Evolutionary conservation across 495 filamentous ascomycete species (phyloP), one percentile per base, ranked within the genome.

Genomic region (Aspergillus wentii): DNA sequence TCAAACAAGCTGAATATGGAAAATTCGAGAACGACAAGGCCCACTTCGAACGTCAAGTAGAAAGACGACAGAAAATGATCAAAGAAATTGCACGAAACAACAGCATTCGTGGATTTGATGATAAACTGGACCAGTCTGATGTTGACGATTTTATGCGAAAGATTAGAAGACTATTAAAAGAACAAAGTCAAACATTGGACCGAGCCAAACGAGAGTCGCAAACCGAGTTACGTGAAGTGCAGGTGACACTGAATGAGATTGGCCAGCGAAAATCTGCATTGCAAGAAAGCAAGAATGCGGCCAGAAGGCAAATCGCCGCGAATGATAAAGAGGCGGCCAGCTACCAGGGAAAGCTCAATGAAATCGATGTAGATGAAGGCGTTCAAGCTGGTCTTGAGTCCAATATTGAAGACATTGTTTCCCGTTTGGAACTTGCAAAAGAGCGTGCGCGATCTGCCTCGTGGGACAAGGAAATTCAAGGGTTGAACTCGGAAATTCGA

Each of bases 1-100:
- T 66, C 26, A 96, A 95, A 59, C 79, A 88, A 30, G 78, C 81
- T 10, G 92, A 96, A 55, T 72, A 80, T 48, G 92, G 92, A 19
- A 87, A 82, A 51, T 79, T 80, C 51, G 79, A 92, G 58, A 88
- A 90, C 6, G 80, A 95, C 55, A 86, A 89, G 57, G 80, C 82
- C 50, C 84, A 83, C 44, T 88, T 91, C 49, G 88, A 95, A 53
- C 78, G 79, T 8, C 84, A 94, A 34, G 51, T 95, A 4, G 66
- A 74, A 43, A 61, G 73, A 17, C 82, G 91, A 17, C 72, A 82
- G 41, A 67, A 64, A 1, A 74, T 94, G 58, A 80, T 96, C 41
- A 86, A 77, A 45, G 82, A 94, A 8, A 76, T 85, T 29, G 85
- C 89, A 13, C 74, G 80, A 18, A 68, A 66, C n/a, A 87, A 96